These are phyloP conservation scores for Quercus tomentella DNA, from an alignment of 331 rosid species.

Conservation along the genomic window DNA sequence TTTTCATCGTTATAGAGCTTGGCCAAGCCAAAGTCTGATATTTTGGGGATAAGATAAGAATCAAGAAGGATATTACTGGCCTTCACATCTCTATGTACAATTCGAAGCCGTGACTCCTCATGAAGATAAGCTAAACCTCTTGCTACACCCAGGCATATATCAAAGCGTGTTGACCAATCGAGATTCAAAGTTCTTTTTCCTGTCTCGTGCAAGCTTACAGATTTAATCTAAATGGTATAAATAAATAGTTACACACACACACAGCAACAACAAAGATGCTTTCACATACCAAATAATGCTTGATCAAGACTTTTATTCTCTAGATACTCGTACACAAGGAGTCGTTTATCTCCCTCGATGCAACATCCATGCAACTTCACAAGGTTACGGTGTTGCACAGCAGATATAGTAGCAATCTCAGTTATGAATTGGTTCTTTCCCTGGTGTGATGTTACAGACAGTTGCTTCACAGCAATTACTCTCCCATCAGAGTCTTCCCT, in stretches of 20 bases:
- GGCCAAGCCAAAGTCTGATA: slow-evolving; percentile 71
- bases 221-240: neutral
- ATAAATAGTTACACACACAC: too few species aligned
- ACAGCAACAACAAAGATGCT: neutral
- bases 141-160: slow-evolving; percentile 68
- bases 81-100: slow-evolving; percentile 38
- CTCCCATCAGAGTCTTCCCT: slow-evolving; percentile 88
- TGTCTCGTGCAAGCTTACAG: too few species aligned
- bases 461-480: slow-evolving; percentile 15
- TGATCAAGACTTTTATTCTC: too few species aligned
- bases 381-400: too few species aligned
- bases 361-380: too few species aligned
- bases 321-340: too few species aligned
- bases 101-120: too few species aligned
- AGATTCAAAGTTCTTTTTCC: slow-evolving; percentile 37
- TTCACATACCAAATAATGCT: neutral
- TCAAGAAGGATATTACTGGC: slow-evolving; percentile 80
- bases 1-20: too few species aligned
- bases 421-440: too few species aligned
- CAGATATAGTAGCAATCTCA: too few species aligned
- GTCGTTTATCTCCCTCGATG: too few species aligned
- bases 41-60: slow-evolving; percentile 55
- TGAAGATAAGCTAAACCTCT: slow-evolving; percentile 22
- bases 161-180: slow-evolving; percentile 63
- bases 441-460: too few species aligned